These are phyloP conservation scores for Haplosporangium sp. DNA, from an alignment of 371 early-diverging fungal genomes.

Conservation along the genomic window DNA sequence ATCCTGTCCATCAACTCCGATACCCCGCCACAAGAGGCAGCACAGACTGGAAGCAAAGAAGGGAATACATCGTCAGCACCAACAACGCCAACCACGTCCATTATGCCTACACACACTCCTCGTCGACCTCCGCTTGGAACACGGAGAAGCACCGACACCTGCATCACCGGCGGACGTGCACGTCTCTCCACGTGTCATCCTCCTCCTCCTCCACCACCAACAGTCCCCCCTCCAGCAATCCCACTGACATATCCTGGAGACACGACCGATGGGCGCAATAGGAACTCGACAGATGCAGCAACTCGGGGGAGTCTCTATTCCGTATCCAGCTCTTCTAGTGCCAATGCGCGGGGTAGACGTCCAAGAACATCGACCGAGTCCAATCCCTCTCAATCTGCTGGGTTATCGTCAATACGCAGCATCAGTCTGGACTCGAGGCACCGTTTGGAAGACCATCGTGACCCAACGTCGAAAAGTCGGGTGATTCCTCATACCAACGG, in stretches of 20 bases:
- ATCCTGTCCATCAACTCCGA: not conserved
- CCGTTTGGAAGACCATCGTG: not conserved
- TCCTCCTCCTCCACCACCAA: slow-evolving; percentile 36
- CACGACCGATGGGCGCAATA: not conserved
- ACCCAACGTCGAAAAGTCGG: not conserved
- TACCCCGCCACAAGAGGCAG: not conserved
- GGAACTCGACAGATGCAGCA: slow-evolving; percentile 10
- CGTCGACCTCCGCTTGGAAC: slow-evolving; percentile 16
- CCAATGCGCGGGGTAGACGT: slow-evolving; percentile 7
- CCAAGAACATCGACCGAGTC: slow-evolving; percentile 11
- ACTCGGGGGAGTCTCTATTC: slow-evolving; percentile 1
- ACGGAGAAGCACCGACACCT: slow-evolving; percentile 24
- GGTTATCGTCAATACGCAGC: slow-evolving; percentile 16
- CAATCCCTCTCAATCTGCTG: not conserved
- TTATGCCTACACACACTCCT: slow-evolving; percentile 16
- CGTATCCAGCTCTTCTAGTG: not conserved
- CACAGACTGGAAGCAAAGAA: not conserved
- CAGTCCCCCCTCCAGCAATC: slow-evolving; percentile 28
- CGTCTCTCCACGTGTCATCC: slow-evolving; percentile 13
- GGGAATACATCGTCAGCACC: not conserved
- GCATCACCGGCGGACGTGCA: not conserved
- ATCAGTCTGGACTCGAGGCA: slow-evolving; percentile 18
- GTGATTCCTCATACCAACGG: not conserved
- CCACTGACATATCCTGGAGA: slow-evolving; percentile 13
- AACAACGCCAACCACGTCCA: slow-evolving; percentile 1